phyloP scores from a whole-genome alignment of 2,329 filamentous ascomycete genomes.

The Albifimbria verrucaria region DNA sequence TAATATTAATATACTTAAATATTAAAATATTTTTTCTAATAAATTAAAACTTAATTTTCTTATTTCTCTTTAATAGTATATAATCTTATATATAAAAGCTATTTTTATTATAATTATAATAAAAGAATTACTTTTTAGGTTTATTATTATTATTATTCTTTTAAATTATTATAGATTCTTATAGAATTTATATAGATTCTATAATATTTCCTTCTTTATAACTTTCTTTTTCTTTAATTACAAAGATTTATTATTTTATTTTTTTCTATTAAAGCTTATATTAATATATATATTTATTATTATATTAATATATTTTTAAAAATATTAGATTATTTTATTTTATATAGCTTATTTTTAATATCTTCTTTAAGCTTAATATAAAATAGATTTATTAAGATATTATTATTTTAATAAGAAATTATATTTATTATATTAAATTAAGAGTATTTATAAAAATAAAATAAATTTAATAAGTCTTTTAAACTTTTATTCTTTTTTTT shows the following conservation, averaged over 20 bases:
- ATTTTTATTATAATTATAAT: background rate
- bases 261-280: no score
- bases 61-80: background rate
- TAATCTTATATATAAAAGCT: background rate
- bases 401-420: no score
- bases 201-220: background rate
- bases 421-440: background rate
- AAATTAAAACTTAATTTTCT: background rate
- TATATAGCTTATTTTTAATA: background rate
- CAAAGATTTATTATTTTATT: background rate
- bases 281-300: background rate
- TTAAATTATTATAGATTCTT: background rate
- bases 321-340: background rate
- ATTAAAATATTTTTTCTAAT: background rate
- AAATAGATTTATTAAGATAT: background rate
- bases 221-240: background rate
- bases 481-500: no score
- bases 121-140: background rate
- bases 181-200: background rate
- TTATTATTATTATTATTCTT: conserved; percentile 1
- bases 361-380: background rate
- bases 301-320: background rate
- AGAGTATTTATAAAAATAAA: background rate
- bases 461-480: no score
- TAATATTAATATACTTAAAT: background rate